These are phyloP conservation scores for Wallacemonas sp. DNA, from an alignment of 208 protist species.

Conservation along the genomic window DNA sequence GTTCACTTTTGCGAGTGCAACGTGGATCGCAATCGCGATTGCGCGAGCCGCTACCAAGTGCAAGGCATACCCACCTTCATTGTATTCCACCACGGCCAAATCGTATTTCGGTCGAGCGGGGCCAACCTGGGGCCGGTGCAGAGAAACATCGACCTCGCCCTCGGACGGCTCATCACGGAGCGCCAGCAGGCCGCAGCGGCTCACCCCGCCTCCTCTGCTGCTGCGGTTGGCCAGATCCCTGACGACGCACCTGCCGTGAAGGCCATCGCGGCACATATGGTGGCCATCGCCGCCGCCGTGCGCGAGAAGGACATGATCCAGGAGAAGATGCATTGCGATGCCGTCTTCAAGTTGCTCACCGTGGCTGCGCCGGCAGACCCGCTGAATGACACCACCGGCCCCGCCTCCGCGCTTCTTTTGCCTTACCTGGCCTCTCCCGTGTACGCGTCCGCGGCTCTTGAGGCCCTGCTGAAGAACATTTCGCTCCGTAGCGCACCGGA, in stretches of 20 bases:
- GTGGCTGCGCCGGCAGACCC: neutral
- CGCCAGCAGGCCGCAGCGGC: neutral
- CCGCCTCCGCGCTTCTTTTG: slow-evolving; percentile 57
- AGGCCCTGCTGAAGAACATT: slow-evolving; percentile 73
- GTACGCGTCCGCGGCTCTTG: slow-evolving; percentile 47
- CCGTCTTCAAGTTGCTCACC: slow-evolving; percentile 46
- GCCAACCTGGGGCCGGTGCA: slow-evolving; percentile 59
- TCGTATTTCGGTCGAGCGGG: slow-evolving; percentile 38
- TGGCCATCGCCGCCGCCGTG: slow-evolving; percentile 37
- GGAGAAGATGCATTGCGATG: slow-evolving; percentile 40
- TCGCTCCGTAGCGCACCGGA: slow-evolving; percentile 24
- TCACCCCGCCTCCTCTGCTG: slow-evolving; percentile 7
- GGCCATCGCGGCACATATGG: slow-evolving; percentile 56
- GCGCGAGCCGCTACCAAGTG: slow-evolving; percentile 52
- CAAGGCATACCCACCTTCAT: slow-evolving; percentile 79
- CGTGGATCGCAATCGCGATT: slow-evolving; percentile 74
- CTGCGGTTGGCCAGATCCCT: neutral
- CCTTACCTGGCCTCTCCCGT: slow-evolving; percentile 77
- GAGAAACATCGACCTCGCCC: slow-evolving; percentile 47
- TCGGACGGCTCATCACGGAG: slow-evolving; percentile 17
- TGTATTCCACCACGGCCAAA: slow-evolving; percentile 58
- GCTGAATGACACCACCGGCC: neutral
- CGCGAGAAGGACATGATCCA: slow-evolving; percentile 35
- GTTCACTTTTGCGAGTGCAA: slow-evolving; percentile 82
- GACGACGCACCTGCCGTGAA: slow-evolving; percentile 8